A percentile compares a stretch with the other conserved stretches of the same genome.
Evolutionary conservation across 805 yeast genomes (phyloP).

Genomic region (Candida silvicultrix): DNA sequence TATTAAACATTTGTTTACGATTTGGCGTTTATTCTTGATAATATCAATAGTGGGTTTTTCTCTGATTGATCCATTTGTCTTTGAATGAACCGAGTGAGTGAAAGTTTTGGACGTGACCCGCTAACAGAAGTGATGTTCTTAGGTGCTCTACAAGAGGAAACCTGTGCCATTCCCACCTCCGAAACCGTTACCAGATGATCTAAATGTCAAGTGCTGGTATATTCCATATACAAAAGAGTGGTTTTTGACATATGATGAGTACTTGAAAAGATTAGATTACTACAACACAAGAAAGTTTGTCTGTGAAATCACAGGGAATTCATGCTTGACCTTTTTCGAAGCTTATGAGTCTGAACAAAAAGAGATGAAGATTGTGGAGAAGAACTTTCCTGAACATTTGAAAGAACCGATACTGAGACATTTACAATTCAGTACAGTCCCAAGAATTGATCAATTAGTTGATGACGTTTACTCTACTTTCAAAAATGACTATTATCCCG

Average conservation of each 20-base stretch:
- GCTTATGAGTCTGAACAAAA: constrained; percentile 73
- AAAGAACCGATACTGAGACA: constrained; percentile 87
- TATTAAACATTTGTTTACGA: background rate
- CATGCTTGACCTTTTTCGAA: constrained; percentile 85
- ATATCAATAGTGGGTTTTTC: background rate
- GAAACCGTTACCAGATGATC: constrained; percentile 48
- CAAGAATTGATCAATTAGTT: constrained; percentile 80
- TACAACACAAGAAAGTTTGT: constrained; percentile 75
- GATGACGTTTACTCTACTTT: constrained; percentile 78
- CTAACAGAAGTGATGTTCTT: constrained; percentile 11
- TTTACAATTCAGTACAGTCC: constrained; percentile 73
- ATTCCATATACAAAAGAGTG: constrained; percentile 87
- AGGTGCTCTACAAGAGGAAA: constrained; percentile 76
- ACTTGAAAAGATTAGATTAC: constrained; percentile 64
- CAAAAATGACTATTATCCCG: constrained; percentile 84
- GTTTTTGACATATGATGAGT: constrained; percentile 73
- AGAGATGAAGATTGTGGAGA: constrained; percentile 61
- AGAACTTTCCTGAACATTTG: constrained; percentile 82
- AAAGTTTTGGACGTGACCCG: no score
- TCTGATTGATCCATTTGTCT: background rate
- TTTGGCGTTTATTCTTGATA: background rate
- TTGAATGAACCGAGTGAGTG: no score
- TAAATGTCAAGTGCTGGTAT: constrained; percentile 64
- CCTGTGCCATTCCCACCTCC: constrained; percentile 57
- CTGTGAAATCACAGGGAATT: constrained; percentile 93